Conservation (phyloP, 2,329 filamentous ascomycete genomes). For the Tothia fuscella region DNA sequence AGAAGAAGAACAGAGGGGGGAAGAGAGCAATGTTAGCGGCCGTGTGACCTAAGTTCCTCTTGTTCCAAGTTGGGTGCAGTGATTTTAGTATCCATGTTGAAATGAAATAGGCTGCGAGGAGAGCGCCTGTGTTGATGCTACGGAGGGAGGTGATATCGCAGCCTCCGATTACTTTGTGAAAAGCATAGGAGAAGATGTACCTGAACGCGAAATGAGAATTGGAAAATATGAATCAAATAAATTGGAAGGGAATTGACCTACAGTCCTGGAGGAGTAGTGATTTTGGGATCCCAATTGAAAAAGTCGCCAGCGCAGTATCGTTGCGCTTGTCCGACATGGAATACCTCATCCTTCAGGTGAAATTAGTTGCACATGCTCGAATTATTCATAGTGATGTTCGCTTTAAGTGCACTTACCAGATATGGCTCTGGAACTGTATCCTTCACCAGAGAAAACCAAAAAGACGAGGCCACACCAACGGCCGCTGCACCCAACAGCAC, state of each 20-base stretch:
- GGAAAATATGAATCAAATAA: conserved; percentile 41
- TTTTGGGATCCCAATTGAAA: conserved; percentile 83
- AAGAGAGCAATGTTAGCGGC: conserved; percentile 75
- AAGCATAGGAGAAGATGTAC: conserved; percentile 30
- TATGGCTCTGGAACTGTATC: conserved; percentile 44
- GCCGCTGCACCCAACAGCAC: not conserved
- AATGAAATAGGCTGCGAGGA: no score
- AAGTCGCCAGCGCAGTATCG: conserved; percentile 69
- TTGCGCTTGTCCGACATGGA: conserved; percentile 85
- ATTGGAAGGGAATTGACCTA: conserved; percentile 29
- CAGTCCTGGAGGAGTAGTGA: conserved; percentile 88
- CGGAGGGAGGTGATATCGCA: conserved; percentile 29
- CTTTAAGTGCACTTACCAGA: conserved; percentile 31
- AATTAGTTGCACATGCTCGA: not conserved
- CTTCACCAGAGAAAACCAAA: conserved; percentile 36
- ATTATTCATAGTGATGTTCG: no score
- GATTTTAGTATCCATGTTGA: no score
- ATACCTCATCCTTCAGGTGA: conserved; percentile 56
- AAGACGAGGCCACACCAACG: conserved; percentile 12
- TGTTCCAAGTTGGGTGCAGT: conserved; percentile 3
- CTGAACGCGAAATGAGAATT: conserved; percentile 22
- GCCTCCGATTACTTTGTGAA: conserved; percentile 24
- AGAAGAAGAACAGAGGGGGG: conserved; percentile 91
- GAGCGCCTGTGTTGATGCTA: conserved; percentile 25
- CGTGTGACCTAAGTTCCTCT: no score